Evolutionary conservation across 495 filamentous ascomycete species (phyloP).

Genomic region (Neurospora sp.): DNA sequence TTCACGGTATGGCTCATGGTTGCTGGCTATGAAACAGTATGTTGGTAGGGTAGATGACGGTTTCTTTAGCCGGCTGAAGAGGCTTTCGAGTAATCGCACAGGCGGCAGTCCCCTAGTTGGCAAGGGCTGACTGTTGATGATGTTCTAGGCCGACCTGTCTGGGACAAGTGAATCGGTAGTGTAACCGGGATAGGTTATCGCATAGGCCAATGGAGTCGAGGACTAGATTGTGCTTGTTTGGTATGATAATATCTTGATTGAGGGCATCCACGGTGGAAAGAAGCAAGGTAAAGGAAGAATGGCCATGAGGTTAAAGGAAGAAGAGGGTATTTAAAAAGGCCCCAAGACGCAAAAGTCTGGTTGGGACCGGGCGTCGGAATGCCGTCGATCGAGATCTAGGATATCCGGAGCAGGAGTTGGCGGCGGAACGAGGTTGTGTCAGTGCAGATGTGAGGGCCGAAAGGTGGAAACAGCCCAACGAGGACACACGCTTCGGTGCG

Average conservation of each 20-base stretch:
- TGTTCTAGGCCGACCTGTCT: background rate
- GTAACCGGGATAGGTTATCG: constrained; percentile 3
- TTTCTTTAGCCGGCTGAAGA: background rate
- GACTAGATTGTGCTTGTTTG: background rate
- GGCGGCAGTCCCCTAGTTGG: background rate
- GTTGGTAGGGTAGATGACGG: background rate
- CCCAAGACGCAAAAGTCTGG: background rate
- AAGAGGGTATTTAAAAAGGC: constrained; percentile 4
- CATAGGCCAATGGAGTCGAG: background rate
- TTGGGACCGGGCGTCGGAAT: background rate
- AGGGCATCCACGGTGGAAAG: background rate
- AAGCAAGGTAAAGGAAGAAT: background rate
- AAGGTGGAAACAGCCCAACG: background rate
- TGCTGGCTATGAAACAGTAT: background rate
- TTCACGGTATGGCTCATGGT: background rate
- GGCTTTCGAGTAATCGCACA: background rate
- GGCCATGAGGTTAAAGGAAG: background rate
- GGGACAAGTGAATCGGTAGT: constrained; percentile 2
- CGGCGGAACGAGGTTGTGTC: background rate
- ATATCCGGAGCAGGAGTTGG: background rate
- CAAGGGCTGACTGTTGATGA: background rate
- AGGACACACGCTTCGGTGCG: constrained; percentile 1
- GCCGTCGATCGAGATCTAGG: constrained; percentile 3
- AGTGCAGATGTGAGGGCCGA: background rate
- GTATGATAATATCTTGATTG: constrained; percentile 3